Percentiles rank a stretch among this genome's conserved stretches.
Evolutionary conservation across 2,329 filamentous ascomycete species (phyloP).

Genomic region (Fusarium sp.): DNA sequence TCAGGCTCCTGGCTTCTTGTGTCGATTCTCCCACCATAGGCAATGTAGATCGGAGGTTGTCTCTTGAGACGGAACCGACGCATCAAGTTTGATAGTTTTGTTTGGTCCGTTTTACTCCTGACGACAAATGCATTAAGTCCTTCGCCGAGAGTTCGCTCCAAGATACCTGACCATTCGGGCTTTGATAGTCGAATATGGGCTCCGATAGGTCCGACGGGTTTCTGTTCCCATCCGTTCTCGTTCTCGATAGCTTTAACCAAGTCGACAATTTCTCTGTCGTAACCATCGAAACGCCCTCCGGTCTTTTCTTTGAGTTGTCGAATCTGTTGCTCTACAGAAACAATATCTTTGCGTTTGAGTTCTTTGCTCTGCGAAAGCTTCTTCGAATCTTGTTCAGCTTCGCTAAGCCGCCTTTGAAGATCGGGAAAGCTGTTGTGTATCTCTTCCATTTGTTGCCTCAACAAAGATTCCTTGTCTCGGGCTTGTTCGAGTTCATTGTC

Average conservation of each 20-base stretch:
- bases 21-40: slow-evolving; percentile 52
- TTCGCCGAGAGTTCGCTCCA: slow-evolving; percentile 81
- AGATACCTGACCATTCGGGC: slow-evolving; percentile 83
- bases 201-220: slow-evolving; percentile 87
- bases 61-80: slow-evolving; percentile 66
- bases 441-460: slow-evolving; percentile 47
- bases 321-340: slow-evolving; percentile 58
- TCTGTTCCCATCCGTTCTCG: slow-evolving; percentile 75
- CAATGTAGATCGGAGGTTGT: slow-evolving; percentile 55
- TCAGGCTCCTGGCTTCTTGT: slow-evolving; percentile 75
- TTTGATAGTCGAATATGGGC: slow-evolving; percentile 80
- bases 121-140: slow-evolving; percentile 84
- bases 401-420: slow-evolving; percentile 51
- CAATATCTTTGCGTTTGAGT: slow-evolving; percentile 66
- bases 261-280: slow-evolving; percentile 69
- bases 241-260: slow-evolving; percentile 76
- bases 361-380: slow-evolving; percentile 50
- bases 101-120: slow-evolving; percentile 79
- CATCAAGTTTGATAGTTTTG: slow-evolving; percentile 75
- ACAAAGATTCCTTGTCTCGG: slow-evolving; percentile 41
- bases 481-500: slow-evolving; percentile 62
- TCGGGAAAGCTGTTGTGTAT: slow-evolving; percentile 48
- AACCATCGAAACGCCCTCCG: slow-evolving; percentile 72
- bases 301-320: slow-evolving; percentile 67
- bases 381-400: slow-evolving; percentile 49